A percentile compares a stretch with the other conserved stretches of the same genome.
Conservation (phyloP, 176 grass and related monocot genomes). For the Phoenix roebelenii region DNA sequence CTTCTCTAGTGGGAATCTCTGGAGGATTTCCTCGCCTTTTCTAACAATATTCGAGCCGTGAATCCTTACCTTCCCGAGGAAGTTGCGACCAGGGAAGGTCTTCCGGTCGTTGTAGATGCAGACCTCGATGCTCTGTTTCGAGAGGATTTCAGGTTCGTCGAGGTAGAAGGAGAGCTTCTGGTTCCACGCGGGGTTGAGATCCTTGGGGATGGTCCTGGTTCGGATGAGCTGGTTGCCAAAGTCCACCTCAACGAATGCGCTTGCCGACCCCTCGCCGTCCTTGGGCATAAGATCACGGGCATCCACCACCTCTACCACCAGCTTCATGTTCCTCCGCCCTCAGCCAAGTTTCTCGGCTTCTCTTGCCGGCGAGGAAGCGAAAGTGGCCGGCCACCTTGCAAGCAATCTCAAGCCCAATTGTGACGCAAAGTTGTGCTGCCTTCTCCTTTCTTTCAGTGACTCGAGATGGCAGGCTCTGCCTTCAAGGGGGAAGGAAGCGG, state of each 20-base stretch:
- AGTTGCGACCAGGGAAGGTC: constrained; percentile 14
- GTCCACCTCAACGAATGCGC: constrained; percentile 24
- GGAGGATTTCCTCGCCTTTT: constrained; percentile 18
- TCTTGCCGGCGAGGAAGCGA: background rate
- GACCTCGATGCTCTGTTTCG: constrained; percentile 6
- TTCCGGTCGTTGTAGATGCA: constrained; percentile 21
- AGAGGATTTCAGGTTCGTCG: no score
- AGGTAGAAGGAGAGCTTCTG: constrained; percentile 28
- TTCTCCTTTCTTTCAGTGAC: background rate
- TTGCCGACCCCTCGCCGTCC: constrained; percentile 38
- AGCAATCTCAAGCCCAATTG: background rate
- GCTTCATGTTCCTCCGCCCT: constrained; percentile 7
- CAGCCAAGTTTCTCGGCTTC: constrained; percentile 1
- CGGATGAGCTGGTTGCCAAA: constrained; percentile 24
- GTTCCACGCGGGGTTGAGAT: constrained; percentile 33
- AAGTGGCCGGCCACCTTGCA: background rate
- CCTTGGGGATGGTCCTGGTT: constrained; percentile 27
- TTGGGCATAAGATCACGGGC: constrained; percentile 25
- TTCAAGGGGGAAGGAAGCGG: constrained; percentile 22
- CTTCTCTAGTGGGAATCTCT: constrained; percentile 18
- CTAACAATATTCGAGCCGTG: constrained; percentile 18
- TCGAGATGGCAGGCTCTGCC: background rate
- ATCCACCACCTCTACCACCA: constrained; percentile 22
- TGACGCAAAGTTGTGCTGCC: background rate
- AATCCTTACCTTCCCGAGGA: constrained; percentile 23